Percentiles rank a stretch among this genome's conserved stretches.
phyloP scores from a whole-genome alignment of 2,329 filamentous ascomycete species.

The Fusarium pseudoanthophilum region DNA sequence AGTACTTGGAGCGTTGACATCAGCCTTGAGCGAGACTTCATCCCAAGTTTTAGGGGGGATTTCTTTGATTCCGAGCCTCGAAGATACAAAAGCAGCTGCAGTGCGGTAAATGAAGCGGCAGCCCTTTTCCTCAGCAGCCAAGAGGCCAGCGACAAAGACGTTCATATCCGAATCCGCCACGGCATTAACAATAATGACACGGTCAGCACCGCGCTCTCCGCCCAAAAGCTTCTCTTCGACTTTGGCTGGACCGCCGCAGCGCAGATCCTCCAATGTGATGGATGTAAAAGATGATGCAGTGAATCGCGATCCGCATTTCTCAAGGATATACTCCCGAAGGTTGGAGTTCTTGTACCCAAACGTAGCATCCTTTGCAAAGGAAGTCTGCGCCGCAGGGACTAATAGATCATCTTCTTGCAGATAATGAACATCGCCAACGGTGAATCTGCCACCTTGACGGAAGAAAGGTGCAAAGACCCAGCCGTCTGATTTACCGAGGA shows the following conservation, averaged over 20 bases:
- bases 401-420: accelerated
- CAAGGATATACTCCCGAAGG: slow-evolving; percentile 56
- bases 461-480: neutral
- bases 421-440: neutral
- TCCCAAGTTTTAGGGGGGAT: slow-evolving; percentile 59
- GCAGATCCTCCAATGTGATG: neutral
- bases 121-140: slow-evolving; percentile 48
- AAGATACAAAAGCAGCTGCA: slow-evolving; percentile 55
- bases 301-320: slow-evolving; percentile 61
- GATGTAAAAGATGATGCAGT: slow-evolving; percentile 48
- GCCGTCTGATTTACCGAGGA: neutral
- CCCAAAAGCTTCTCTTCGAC: neutral
- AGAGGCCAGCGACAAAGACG: slow-evolving; percentile 61
- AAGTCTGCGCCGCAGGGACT: accelerated
- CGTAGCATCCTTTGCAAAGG: slow-evolving; percentile 64
- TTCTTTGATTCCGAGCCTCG: slow-evolving; percentile 60
- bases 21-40: neutral
- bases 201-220: neutral
- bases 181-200: slow-evolving; percentile 61
- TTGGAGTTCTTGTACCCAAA: slow-evolving; percentile 67
- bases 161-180: slow-evolving; percentile 65
- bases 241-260: neutral
- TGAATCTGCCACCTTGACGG: neutral
- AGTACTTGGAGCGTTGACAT: neutral
- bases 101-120: slow-evolving; percentile 53